Evolutionary conservation across 495 filamentous ascomycete species (phyloP).

Genomic region (Acidomyces sp.): DNA sequence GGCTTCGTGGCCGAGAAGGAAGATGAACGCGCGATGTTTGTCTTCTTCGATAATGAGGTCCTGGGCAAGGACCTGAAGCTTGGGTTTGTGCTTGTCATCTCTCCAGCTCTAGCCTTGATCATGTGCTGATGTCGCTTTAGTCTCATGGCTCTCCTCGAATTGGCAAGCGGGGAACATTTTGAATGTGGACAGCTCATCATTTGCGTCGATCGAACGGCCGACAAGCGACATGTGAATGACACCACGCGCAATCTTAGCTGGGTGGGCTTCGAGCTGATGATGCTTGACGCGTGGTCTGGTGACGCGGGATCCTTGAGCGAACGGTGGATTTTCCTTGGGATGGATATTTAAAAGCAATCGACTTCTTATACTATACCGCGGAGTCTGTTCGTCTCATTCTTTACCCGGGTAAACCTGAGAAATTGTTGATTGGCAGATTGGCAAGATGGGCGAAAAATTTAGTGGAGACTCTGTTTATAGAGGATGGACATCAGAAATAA

Average conservation of each 20-base stretch:
- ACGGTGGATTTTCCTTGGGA: slow-evolving; percentile 72
- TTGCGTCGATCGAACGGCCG: slow-evolving; percentile 54
- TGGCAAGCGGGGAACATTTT: slow-evolving; percentile 55
- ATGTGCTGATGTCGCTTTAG: slow-evolving; percentile 32
- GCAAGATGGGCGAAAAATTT: too few species aligned
- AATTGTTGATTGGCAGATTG: too few species aligned
- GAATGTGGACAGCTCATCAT: slow-evolving; percentile 65
- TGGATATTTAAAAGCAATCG: slow-evolving; percentile 56
- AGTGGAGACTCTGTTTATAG: too few species aligned
- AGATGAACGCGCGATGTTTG: slow-evolving; percentile 63
- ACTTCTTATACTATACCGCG: too few species aligned
- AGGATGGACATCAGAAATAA: too few species aligned
- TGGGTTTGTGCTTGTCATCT: slow-evolving; percentile 53
- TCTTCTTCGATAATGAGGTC: slow-evolving; percentile 67
- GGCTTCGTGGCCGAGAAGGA: slow-evolving; percentile 57
- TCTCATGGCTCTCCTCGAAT: slow-evolving; percentile 80
- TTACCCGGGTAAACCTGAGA: too few species aligned
- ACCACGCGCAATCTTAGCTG: slow-evolving; percentile 73
- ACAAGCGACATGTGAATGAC: slow-evolving; percentile 41
- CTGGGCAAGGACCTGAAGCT: slow-evolving; percentile 67
- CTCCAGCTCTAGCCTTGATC: background rate
- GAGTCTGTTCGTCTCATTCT: too few species aligned
- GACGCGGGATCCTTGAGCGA: slow-evolving; percentile 47
- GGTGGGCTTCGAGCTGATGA: slow-evolving; percentile 78
- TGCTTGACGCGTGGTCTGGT: slow-evolving; percentile 57